Percentiles rank a stretch among this genome's conserved stretches.
These are phyloP conservation scores for Colletotrichum limetticola DNA, from an alignment of 2,329 filamentous ascomycete genomes.

Conservation along the genomic window DNA sequence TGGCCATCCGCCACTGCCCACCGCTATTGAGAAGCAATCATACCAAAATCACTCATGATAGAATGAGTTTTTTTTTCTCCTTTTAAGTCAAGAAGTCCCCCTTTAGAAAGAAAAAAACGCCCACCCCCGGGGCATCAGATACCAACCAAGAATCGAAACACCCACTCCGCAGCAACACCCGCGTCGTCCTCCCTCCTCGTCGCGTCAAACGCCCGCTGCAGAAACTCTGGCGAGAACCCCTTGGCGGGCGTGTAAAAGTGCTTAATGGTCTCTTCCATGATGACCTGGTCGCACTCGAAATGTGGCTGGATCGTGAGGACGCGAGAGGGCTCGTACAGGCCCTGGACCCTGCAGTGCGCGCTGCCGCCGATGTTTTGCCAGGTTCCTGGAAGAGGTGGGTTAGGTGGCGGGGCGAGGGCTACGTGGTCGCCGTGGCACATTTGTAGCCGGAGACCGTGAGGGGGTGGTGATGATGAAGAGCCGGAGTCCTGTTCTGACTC, in stretches of 20 bases:
- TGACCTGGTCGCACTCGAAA: conserved; percentile 55
- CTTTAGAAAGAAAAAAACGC: not conserved
- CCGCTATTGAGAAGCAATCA: too few species aligned
- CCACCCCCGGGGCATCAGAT: not conserved
- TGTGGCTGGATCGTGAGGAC: conserved; percentile 59
- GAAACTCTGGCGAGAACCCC: conserved; percentile 10
- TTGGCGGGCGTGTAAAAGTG: conserved; percentile 23
- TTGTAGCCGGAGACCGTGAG: conserved; percentile 48
- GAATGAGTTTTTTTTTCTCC: too few species aligned
- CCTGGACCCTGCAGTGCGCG: conserved; percentile 53
- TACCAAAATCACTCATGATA: too few species aligned
- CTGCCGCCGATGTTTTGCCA: conserved; percentile 54
- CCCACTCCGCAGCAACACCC: conserved; percentile 10
- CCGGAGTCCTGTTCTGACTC: too few species aligned
- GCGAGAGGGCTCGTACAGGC: conserved; percentile 50
- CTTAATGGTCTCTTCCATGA: conserved; percentile 46
- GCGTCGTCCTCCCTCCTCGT: conserved; percentile 17
- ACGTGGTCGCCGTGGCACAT: conserved; percentile 60
- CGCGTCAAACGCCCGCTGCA: conserved; percentile 9
- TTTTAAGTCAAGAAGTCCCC: too few species aligned
- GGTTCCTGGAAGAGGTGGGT: conserved; percentile 46
- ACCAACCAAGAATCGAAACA: conserved; percentile 2
- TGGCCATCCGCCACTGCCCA: too few species aligned
- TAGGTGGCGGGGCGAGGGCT: conserved; percentile 20
- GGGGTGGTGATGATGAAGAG: too few species aligned